A percentile compares a stretch with the other conserved stretches of the same genome.
Conservation (phyloP, 129 eudicot species). For the Tanacetum coccineum region DNA sequence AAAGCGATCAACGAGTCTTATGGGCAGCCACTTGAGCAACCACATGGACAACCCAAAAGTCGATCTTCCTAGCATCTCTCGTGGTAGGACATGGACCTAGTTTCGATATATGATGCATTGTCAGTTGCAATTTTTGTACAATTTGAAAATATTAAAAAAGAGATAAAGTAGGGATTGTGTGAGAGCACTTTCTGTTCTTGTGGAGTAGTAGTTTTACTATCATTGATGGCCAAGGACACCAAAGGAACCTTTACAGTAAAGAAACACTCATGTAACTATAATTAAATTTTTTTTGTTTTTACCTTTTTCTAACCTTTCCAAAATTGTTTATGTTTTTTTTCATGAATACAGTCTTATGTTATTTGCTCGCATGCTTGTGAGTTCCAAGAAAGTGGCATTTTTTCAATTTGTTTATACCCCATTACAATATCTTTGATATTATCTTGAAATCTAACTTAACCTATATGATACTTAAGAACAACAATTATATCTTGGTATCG, state of each 20-base stretch:
- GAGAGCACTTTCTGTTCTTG: conserved; percentile 25
- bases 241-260: conserved; percentile 41
- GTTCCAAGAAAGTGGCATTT: conserved; percentile 73
- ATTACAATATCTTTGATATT: conserved; percentile 27
- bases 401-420: conserved; percentile 26
- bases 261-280: conserved; percentile 28
- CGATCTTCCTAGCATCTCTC: conserved; percentile 93
- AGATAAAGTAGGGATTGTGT: conserved; percentile 23
- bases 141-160: conserved; percentile 9
- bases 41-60: conserved; percentile 99
- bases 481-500: conserved; percentile 1
- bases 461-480: no score
- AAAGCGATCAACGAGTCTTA: conserved; percentile 70
- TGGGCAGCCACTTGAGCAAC: conserved; percentile 93
- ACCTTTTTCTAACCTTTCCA: conserved; percentile 14
- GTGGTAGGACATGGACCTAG: conserved; percentile 93
- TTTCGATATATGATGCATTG: conserved; percentile 21
- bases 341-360: conserved; percentile 26
- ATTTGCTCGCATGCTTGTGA: conserved; percentile 71
- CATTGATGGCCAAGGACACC: conserved; percentile 43
- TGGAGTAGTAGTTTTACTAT: conserved; percentile 36
- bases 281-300: conserved; percentile 18
- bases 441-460: not conserved
- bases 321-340: conserved; percentile 11
- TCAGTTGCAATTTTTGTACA: conserved; percentile 17